phyloP scores from a whole-genome alignment of 768 basidiomycete genomes.

The Aureoboletus auriporus region DNA sequence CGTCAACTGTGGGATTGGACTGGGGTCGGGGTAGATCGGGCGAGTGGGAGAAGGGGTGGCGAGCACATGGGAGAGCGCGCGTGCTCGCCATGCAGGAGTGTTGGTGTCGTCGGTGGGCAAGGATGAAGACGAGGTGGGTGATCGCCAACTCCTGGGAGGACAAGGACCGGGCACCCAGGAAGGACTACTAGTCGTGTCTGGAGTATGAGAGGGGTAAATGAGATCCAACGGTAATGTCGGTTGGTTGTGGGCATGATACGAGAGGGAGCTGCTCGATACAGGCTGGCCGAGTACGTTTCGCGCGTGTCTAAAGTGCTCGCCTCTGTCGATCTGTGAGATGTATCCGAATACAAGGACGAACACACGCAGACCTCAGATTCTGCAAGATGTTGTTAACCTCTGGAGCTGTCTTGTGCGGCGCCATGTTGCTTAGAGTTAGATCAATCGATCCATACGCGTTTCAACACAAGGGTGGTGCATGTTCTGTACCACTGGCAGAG shows the following conservation, averaged over 20 bases:
- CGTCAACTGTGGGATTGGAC: conserved; percentile 45
- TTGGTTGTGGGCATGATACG: conserved; percentile 31
- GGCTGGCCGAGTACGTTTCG: conserved; percentile 46
- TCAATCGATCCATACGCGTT: too few species aligned
- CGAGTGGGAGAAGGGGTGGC: conserved; percentile 1
- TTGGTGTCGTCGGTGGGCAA: conserved; percentile 10
- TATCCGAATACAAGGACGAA: neutral
- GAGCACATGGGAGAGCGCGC: conserved; percentile 41
- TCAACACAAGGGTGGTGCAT: too few species aligned
- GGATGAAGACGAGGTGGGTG: conserved; percentile 9
- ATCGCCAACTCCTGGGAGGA: conserved; percentile 58
- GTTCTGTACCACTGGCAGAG: too few species aligned
- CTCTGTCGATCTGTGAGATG: conserved; percentile 37
- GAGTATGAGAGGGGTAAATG: conserved; percentile 26
- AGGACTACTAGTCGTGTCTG: neutral
- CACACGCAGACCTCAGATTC: conserved; percentile 19
- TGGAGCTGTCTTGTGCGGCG: conserved; percentile 9
- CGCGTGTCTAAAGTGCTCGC: conserved; percentile 65
- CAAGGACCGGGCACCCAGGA: conserved; percentile 42
- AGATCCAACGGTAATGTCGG: conserved; percentile 45
- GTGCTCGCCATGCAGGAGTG: conserved; percentile 43
- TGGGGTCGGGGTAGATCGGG: conserved; percentile 14
- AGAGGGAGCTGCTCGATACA: conserved; percentile 14
- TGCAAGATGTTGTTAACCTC: conserved; percentile 29
- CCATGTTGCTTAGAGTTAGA: too few species aligned